These are phyloP conservation scores for Myxozyma udenii DNA, from an alignment of 805 yeast genomes.

Conservation along the genomic window DNA sequence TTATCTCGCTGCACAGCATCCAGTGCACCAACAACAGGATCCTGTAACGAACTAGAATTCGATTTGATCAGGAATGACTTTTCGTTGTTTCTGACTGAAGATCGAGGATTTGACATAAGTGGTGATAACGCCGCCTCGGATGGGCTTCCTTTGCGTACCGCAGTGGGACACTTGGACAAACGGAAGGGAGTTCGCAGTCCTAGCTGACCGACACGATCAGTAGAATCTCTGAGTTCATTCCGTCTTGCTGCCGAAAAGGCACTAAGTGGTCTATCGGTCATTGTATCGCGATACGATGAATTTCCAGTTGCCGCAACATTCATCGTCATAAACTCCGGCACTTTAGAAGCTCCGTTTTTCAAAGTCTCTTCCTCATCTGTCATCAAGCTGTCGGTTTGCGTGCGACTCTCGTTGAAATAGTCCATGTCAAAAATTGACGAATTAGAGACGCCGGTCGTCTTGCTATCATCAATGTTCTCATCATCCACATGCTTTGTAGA, in stretches of 20 bases:
- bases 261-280: not conserved
- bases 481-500: too few species aligned
- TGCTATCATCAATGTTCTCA: too few species aligned
- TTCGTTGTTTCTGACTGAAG: not conserved
- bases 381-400: not conserved
- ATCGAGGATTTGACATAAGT: not conserved
- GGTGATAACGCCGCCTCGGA: not conserved
- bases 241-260: not conserved
- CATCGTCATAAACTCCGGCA: not conserved
- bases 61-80: not conserved
- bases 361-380: not conserved
- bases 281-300: not conserved
- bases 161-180: not conserved
- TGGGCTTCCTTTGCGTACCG: not conserved
- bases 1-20: constrained; percentile 19
- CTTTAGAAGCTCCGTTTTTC: not conserved
- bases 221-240: not conserved
- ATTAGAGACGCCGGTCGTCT: too few species aligned
- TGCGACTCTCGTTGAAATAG: not conserved
- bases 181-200: not conserved
- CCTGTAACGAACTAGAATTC: not conserved
- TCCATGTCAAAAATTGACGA: not conserved
- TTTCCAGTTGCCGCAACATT: not conserved
- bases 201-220: not conserved
- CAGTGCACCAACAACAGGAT: constrained; percentile 17